Percentiles rank a stretch among this genome's conserved stretches.
phyloP scores from a whole-genome alignment of 176 grass and related monocot genomes.

The Zoysia japonica region DNA sequence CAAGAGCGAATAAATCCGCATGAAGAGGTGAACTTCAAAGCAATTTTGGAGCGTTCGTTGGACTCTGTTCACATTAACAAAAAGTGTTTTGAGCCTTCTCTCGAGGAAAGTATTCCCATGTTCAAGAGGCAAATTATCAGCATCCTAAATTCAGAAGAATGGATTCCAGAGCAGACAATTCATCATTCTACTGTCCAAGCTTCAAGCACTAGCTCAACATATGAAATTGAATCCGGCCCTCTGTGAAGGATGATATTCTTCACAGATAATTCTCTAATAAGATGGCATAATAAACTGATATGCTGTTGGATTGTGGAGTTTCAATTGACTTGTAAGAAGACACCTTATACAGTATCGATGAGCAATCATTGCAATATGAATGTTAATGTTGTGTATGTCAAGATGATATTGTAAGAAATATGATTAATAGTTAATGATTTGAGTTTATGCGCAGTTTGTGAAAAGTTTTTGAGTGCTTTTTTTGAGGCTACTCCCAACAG shows the following conservation, averaged over 20 bases:
- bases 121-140: conserved; percentile 56
- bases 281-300: background rate
- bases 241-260: background rate
- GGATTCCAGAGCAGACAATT: background rate
- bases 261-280: background rate
- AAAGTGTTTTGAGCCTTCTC: conserved; percentile 30
- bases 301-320: background rate
- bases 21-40: conserved; percentile 64
- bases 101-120: conserved; percentile 48
- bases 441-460: no score
- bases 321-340: background rate
- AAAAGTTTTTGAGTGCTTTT: no score
- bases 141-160: conserved; percentile 53
- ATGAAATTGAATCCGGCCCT: background rate
- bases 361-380: background rate
- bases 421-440: no score
- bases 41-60: conserved; percentile 49
- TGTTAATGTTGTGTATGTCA: background rate
- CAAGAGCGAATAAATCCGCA: conserved; percentile 39
- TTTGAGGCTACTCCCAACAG: no score
- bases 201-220: background rate
- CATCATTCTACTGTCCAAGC: background rate
- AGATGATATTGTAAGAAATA: background rate
- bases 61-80: conserved; percentile 37
- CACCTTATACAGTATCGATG: background rate